Evolutionary conservation across 2,329 filamentous ascomycete species (phyloP), one percentile per base, ranked within the genome.

Genomic region (Huntiella savannae): DNA sequence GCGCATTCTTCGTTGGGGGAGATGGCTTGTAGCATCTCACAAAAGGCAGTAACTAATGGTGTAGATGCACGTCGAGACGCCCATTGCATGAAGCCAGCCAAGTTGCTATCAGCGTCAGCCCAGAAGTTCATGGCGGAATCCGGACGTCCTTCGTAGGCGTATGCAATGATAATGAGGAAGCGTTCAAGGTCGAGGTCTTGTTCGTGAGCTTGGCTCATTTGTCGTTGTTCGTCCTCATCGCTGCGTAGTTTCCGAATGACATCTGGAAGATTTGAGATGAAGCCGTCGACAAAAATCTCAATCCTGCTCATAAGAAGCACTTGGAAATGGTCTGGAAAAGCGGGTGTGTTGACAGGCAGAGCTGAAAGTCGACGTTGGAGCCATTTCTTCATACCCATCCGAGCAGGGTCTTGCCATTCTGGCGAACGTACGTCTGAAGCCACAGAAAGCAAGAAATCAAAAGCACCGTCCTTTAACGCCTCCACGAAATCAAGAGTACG

Each of bases 51-150:
- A 49, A 93, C 87, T 17, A 94, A 72, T n/a, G 91, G 91, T 0
- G 92, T 95, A 0, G 92, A 94, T 50, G 93, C 86, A 55, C 91
- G 73, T 54, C 85, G 80, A 3, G 91, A 94, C n/a, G 87, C 83
- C 91, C 91, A 98, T 52, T 93, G 83, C 58, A 98, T 71, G 58
- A 98, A 98, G 0, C 91, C 91, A 52, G 87, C 83, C 32, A 98
- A 67, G 54, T 95, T 94, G 57, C 86, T 86, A 55, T 98, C 91
- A 2, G 82, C 77, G 57, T 95, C 87, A 32, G 74, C 73, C 91
- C 91, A 98, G 54, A 96, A 96, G 40, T 79, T 81, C 56, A 83
- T 76, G 7, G 87, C 84, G 19, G 85, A 81, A 44, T 94, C 84
- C 12, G 82, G 75, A 33, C 86, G 79, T 28, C 80, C 77, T 56